Base-by-base conservation (phyloP, 768 basidiomycete genomes). In the Lactarius sanguifluus region DNA sequence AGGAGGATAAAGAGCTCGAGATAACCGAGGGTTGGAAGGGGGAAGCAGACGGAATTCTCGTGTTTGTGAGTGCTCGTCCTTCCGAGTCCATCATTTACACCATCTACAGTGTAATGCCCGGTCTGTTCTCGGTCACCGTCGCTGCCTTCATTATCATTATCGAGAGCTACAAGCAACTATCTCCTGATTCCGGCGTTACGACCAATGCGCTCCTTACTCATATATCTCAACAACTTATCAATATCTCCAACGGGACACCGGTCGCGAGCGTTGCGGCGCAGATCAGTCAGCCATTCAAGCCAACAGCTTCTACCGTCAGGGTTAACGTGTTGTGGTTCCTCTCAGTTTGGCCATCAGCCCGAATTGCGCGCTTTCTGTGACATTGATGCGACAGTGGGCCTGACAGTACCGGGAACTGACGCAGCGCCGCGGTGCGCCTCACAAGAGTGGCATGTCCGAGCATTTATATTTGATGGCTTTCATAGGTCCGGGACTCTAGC, bases 91-190 rank as follows among this genome's bases (percentile, higher is more conserved):
- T 13, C 16, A 8, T 54, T 3, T 5, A 12, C 12, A 3, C 15
- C 32, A 7, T 13, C 23, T 56, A 1, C 20, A 43, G 5, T 2
- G 1, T n/a, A 8, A 28, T 69, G 69, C 38, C 45, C 15, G 18
- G 62, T 45, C 41, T 69, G 5, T 69, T 69, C 55, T 69, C 67
- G 3, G 36, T 25, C 5, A 57, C 25, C 2, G 34, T 69, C 23
- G 52, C 62, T 2, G 3, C 40, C 5, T 69, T 30, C 30, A 30
- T 5, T 30, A 30, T 69, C 54, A 30, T 61, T 9, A 25, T 64
- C 25, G 62, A 64, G 34, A 52, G 67, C 61, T 52, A 52, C 45
- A 16, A 43, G 12, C 13, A 54, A 6, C 54, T 69, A 50, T 15
- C 57, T 20, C 57, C 50, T 9, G 45, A 69, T 40, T 57, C 58